A percentile compares a stretch with the other conserved stretches of the same genome.
Evolutionary conservation across 306 rosid genomes (phyloP).

Genomic region (Mimosa bimucronata): DNA sequence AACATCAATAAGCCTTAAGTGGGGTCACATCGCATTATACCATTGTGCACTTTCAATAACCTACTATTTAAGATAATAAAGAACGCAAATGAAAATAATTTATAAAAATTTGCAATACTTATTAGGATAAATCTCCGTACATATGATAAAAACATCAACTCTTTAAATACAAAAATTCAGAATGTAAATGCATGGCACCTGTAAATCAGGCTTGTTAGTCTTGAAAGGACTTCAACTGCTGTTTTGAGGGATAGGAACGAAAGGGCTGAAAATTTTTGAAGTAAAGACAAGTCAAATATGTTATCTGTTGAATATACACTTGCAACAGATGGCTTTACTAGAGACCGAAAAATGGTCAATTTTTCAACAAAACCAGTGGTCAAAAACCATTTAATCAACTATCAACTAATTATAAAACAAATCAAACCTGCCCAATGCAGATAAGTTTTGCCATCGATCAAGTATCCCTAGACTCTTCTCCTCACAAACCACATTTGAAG

Average conservation of each 20-base stretch:
- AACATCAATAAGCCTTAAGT: neutral
- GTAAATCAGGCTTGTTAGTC: conserved; percentile 18
- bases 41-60: neutral
- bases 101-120: neutral
- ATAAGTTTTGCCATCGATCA: neutral
- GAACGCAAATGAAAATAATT: neutral
- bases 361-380: no score
- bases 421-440: neutral
- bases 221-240: conserved; percentile 19
- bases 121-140: conserved; percentile 7
- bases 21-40: neutral
- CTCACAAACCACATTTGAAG: conserved; percentile 1
- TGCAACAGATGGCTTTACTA: neutral
- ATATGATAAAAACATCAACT: conserved; percentile 3
- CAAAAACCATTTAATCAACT: neutral
- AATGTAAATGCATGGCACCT: conserved; percentile 27
- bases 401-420: conserved; percentile 10
- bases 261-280: neutral
- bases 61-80: neutral
- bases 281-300: neutral
- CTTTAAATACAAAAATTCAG: neutral
- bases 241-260: neutral
- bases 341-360: neutral
- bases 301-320: conserved; percentile 15
- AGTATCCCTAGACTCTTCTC: conserved; percentile 25